phyloP scores from a whole-genome alignment of 1,284 basidiomycete species.

The Fomitopsis schrenkii region DNA sequence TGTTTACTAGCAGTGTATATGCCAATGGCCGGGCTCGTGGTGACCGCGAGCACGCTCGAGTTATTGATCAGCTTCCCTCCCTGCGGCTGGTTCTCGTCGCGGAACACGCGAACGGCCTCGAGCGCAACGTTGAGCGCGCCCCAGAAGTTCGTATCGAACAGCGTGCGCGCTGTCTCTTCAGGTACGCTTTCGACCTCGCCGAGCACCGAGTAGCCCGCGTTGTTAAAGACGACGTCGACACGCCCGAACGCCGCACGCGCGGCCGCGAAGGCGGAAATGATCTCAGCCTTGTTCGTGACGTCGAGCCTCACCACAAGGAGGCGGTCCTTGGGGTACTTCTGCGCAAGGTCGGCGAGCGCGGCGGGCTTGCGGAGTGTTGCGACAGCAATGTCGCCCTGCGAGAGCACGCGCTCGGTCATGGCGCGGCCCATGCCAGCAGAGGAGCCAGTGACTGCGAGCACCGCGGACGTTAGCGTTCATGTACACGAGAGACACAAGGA shows the following conservation, averaged over 20 bases:
- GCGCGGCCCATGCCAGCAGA: slow-evolving; percentile 29
- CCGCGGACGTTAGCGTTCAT: too few relatives aligned
- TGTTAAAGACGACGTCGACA: slow-evolving; percentile 42
- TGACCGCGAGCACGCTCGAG: background rate
- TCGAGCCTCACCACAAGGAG: slow-evolving; percentile 38
- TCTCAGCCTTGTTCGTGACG: slow-evolving; percentile 29
- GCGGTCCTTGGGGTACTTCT: slow-evolving; percentile 12
- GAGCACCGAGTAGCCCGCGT: slow-evolving; percentile 29
- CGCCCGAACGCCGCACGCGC: slow-evolving; percentile 33
- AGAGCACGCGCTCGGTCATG: slow-evolving; percentile 22
- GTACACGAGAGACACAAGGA: too few relatives aligned
- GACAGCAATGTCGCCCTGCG: slow-evolving; percentile 27
- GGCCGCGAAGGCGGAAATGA: slow-evolving; percentile 29
- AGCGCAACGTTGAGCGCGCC: slow-evolving; percentile 30
- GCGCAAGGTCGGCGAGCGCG: slow-evolving; percentile 19
- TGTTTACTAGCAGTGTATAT: slow-evolving; percentile 3
- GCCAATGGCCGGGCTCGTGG: background rate
- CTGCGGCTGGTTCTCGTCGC: slow-evolving; percentile 30
- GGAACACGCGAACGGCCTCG: slow-evolving; percentile 33
- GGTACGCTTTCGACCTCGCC: slow-evolving; percentile 30
- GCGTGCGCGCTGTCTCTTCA: slow-evolving; percentile 17
- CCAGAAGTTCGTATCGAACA: slow-evolving; percentile 38
- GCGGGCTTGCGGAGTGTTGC: slow-evolving; percentile 28
- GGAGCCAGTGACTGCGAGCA: slow-evolving; percentile 23
- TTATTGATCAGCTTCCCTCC: slow-evolving; percentile 23